Percentiles rank a stretch among this genome's conserved stretches.
phyloP scores from a whole-genome alignment of 257 asterid genomes.

The Fraxinus excelsior region DNA sequence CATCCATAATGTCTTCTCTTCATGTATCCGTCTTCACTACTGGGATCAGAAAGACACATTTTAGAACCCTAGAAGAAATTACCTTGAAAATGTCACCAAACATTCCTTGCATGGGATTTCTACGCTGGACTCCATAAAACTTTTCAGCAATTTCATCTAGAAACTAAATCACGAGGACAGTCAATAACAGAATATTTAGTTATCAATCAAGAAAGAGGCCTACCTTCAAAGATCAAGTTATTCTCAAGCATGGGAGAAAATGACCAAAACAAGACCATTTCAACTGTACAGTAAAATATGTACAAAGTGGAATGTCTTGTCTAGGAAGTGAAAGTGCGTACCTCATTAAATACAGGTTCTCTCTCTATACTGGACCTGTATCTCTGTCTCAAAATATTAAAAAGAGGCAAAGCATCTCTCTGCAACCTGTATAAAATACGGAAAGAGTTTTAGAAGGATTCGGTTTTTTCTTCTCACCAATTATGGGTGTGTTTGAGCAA shows the following conservation, averaged over 20 bases:
- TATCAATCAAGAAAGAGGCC: constrained; percentile 14
- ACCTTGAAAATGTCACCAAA: constrained; percentile 93
- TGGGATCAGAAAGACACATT: background rate
- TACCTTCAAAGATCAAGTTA: background rate
- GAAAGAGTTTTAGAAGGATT: constrained; percentile 20
- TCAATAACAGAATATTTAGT: constrained; percentile 11
- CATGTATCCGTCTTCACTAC: background rate
- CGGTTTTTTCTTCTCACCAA: background rate
- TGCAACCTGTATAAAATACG: constrained; percentile 61
- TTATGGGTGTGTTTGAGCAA: too few relatives aligned
- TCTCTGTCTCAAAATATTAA: constrained; percentile 75
- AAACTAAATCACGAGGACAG: constrained; percentile 49
- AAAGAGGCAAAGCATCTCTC: constrained; percentile 94
- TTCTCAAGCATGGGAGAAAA: constrained; percentile 2
- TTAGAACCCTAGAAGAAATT: constrained; percentile 10
- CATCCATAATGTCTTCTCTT: background rate
- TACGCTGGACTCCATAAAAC: constrained; percentile 79
- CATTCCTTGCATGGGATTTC: constrained; percentile 86
- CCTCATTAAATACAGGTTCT: constrained; percentile 74
- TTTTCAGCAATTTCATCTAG: constrained; percentile 82
- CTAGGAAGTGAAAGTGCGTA: constrained; percentile 31
- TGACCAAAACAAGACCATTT: background rate
- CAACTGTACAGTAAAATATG: background rate
- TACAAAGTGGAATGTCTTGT: background rate
- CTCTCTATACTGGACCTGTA: constrained; percentile 65